These are phyloP conservation scores for Phalaenopsis aphrodite DNA, from an alignment of 106 monocot genomes.

Conservation along the genomic window DNA sequence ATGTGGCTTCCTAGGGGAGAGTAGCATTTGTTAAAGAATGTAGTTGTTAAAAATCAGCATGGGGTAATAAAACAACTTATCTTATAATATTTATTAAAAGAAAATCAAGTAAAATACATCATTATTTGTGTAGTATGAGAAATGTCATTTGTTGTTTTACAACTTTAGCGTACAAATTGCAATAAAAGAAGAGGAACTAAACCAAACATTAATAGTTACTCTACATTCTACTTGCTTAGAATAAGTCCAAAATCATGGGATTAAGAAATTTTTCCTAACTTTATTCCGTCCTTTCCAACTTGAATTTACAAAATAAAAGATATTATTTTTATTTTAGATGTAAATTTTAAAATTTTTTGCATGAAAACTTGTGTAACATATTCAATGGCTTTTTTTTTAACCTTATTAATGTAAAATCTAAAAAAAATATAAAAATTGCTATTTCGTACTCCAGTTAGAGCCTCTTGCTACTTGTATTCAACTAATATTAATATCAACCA, in stretches of 20 bases:
- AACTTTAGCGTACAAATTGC: neutral
- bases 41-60: neutral
- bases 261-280: neutral
- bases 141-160: neutral
- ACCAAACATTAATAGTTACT: neutral
- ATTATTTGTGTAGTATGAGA: neutral
- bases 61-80: neutral
- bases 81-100: neutral
- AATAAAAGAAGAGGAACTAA: neutral
- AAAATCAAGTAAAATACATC: neutral
- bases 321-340: no score
- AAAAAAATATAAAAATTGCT: no score
- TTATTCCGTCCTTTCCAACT: neutral
- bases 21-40: neutral
- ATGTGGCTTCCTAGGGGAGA: neutral
- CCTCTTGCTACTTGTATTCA: no score
- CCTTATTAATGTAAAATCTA: no score
- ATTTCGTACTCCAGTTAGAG: no score
- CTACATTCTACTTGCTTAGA: slow-evolving; percentile 3
- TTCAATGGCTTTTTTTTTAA: no score
- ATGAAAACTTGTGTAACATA: no score
- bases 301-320: no score
- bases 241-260: neutral
- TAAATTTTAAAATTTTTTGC: no score
- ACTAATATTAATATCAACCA: no score